Evolutionary conservation across 371 early-diverging fungal genomes (phyloP).

Genomic region (Mucor piriformis): DNA sequence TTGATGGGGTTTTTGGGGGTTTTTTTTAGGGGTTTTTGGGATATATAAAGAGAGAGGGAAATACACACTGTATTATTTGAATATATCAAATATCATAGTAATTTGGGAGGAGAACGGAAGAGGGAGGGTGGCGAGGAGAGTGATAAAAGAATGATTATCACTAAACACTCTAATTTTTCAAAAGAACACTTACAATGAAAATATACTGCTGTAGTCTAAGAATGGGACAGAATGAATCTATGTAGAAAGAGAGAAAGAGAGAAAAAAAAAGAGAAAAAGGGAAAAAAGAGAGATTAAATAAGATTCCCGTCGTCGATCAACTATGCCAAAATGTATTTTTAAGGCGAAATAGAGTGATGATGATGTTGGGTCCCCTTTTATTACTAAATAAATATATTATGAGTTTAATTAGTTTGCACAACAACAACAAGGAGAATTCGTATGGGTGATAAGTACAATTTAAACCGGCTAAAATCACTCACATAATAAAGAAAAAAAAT

Average conservation of each 20-base stretch:
- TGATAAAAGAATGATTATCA: not conserved
- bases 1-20: not conserved
- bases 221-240: not conserved
- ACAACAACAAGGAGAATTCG: constrained; percentile 6
- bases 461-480: constrained; percentile 23
- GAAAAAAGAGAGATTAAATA: constrained; percentile 4
- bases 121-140: not conserved
- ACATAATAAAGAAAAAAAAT: constrained; percentile 4
- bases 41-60: not conserved
- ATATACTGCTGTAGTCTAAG: not conserved
- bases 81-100: not conserved
- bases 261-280: not conserved
- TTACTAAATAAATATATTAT: not conserved
- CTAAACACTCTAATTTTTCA: not conserved
- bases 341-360: not conserved
- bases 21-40: not conserved
- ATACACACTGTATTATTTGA: not conserved
- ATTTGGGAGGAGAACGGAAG: not conserved
- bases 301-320: not conserved
- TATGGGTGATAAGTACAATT: not conserved
- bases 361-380: not conserved
- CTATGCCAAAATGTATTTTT: not conserved
- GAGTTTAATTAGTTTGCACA: constrained; percentile 19
- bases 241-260: not conserved
- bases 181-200: not conserved